Percentiles rank a stretch among this genome's conserved stretches.
phyloP scores from a whole-genome alignment of 2,329 filamentous ascomycete genomes.

The Colletotrichum limetticola region DNA sequence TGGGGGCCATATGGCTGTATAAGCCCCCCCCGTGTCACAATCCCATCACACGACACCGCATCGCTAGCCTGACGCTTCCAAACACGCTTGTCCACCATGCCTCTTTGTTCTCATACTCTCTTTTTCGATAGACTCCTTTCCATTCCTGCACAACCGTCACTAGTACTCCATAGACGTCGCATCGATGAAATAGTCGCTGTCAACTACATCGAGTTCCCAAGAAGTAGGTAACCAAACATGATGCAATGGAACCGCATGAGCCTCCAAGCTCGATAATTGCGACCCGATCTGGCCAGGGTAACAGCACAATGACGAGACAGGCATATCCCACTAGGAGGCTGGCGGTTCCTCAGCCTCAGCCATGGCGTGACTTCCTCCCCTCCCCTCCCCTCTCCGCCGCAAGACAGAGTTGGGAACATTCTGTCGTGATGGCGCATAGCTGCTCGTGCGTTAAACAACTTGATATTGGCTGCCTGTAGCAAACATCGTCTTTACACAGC shows the following conservation, averaged over 20 bases:
- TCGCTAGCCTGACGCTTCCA: background rate
- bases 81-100: background rate
- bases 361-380: constrained; percentile 4
- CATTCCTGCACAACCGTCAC: background rate
- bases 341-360: constrained; percentile 22
- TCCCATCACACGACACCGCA: background rate
- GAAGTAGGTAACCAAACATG: background rate
- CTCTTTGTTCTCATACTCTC: background rate
- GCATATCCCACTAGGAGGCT: constrained; percentile 1
- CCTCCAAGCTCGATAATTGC: background rate
- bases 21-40: constrained; percentile 13
- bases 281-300: background rate
- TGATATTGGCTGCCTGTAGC: background rate
- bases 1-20: constrained; percentile 19
- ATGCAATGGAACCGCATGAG: background rate
- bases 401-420: background rate
- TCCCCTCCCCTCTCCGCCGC: background rate
- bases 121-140: background rate
- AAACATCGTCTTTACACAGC: background rate
- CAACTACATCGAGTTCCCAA: background rate
- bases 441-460: background rate
- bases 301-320: background rate
- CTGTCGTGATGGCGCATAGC: background rate
- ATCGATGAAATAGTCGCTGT: background rate
- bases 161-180: background rate